These are phyloP conservation scores for Pichia occidentalis DNA, from an alignment of 805 yeast species.

Conservation along the genomic window DNA sequence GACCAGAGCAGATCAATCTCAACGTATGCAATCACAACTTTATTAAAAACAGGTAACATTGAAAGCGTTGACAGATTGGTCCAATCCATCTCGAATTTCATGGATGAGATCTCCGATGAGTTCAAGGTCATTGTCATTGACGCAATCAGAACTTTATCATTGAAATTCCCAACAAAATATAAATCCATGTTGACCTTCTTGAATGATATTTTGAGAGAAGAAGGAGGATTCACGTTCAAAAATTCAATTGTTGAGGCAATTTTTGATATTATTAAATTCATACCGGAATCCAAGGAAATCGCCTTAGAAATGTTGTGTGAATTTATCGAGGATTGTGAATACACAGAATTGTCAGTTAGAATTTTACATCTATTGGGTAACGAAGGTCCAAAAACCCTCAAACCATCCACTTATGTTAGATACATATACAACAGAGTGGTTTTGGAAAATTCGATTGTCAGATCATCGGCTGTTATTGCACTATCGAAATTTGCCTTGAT, in stretches of 20 bases:
- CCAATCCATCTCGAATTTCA: constrained; percentile 76
- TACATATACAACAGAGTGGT: constrained; percentile 96
- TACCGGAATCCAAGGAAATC: constrained; percentile 73
- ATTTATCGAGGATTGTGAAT: constrained; percentile 97
- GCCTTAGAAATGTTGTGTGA: constrained; percentile 90
- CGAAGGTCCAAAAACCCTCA: constrained; percentile 83
- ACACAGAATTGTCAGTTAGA: constrained; percentile 87
- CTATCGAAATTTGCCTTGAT: constrained; percentile 83
- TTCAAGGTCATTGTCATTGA: constrained; percentile 92
- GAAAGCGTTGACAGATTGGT: constrained; percentile 85
- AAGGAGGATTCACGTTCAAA: constrained; percentile 83
- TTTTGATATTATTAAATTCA: constrained; percentile 81
- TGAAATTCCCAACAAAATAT: constrained; percentile 90
- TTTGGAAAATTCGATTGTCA: constrained; percentile 87
- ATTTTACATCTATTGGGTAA: constrained; percentile 86
- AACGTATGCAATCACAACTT: constrained; percentile 93
- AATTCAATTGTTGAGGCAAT: constrained; percentile 86
- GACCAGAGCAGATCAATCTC: constrained; percentile 89
- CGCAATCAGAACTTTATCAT: constrained; percentile 85
- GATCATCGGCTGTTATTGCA: constrained; percentile 94
- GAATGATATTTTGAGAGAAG: constrained; percentile 79
- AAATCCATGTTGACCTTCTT: constrained; percentile 74
- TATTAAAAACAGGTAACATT: constrained; percentile 90
- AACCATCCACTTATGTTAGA: constrained; percentile 87
- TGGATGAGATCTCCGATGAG: constrained; percentile 93